Percentiles rank a stretch among this genome's conserved stretches.
These are phyloP conservation scores for Cyberlindnera bimundalis DNA, from an alignment of 805 yeast genomes.

Conservation along the genomic window DNA sequence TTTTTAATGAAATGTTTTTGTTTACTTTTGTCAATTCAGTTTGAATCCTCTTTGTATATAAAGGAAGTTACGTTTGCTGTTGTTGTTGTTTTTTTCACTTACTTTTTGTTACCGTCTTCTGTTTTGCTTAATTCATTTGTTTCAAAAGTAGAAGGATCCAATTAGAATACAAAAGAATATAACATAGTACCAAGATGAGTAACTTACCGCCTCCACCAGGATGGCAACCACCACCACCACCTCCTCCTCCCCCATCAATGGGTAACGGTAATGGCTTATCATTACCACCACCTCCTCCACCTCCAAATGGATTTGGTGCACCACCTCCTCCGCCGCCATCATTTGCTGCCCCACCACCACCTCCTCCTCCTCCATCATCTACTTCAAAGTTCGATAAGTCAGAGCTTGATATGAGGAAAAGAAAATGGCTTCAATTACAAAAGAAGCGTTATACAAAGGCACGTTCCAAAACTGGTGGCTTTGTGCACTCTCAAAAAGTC, in stretches of 20 bases:
- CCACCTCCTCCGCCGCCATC: constrained; percentile 30
- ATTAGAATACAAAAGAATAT: no score
- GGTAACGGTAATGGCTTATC: constrained; percentile 13
- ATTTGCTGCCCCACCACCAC: constrained; percentile 27
- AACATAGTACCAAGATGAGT: constrained; percentile 1
- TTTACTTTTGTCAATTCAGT: background rate
- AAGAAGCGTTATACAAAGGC: constrained; percentile 48
- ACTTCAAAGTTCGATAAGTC: constrained; percentile 18
- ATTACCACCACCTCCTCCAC: constrained; percentile 28
- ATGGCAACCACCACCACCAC: constrained; percentile 28
- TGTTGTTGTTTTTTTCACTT: no score
- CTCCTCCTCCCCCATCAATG: constrained; percentile 16
- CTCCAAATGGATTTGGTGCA: constrained; percentile 13
- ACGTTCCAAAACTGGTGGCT: constrained; percentile 36
- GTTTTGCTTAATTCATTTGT: background rate
- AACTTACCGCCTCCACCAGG: constrained; percentile 34
- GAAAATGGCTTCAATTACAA: constrained; percentile 62
- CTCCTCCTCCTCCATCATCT: constrained; percentile 30
- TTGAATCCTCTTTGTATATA: no score
- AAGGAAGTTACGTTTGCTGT: no score
- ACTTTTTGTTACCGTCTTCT: background rate
- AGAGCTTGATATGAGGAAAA: constrained; percentile 42
- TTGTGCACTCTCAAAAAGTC: constrained; percentile 57
- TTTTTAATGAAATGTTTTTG: background rate
- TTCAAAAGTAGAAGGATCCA: no score